phyloP scores from a whole-genome alignment of 176 grass and related monocot genomes.

The Poa annua region DNA sequence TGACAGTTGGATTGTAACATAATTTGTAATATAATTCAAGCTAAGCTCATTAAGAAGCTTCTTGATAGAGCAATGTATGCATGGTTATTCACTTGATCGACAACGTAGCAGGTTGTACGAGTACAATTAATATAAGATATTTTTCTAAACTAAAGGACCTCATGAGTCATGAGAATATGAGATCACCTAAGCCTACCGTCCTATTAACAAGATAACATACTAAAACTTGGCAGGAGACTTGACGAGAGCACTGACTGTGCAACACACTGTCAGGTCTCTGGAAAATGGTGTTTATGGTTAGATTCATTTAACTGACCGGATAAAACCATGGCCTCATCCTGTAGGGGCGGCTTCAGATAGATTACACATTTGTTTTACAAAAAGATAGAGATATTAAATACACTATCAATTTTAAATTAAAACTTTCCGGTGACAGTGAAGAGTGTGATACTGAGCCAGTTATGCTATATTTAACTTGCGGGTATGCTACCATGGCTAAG shows the following conservation, averaged over 20 bases:
- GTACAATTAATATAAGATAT: slow-evolving; percentile 3
- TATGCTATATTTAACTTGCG: neutral
- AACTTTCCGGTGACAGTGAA: neutral
- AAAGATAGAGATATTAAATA: neutral
- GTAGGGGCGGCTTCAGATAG: neutral
- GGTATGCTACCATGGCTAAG: neutral
- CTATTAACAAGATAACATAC: slow-evolving; percentile 4
- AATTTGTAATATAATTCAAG: slow-evolving; percentile 26
- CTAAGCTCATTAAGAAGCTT: neutral
- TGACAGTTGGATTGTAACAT: neutral
- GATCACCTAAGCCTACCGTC: slow-evolving; percentile 40
- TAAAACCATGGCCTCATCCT: neutral
- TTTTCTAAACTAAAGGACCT: slow-evolving; percentile 7
- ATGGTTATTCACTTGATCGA: slow-evolving; percentile 21
- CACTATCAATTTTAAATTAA: slow-evolving; percentile 7
- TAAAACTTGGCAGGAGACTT: slow-evolving; percentile 1
- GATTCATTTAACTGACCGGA: neutral
- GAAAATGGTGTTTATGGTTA: neutral
- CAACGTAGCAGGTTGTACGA: slow-evolving; percentile 15
- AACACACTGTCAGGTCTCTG: neutral
- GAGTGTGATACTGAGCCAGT: neutral
- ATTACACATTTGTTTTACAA: neutral
- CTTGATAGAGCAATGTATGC: neutral
- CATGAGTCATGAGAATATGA: slow-evolving; percentile 13
- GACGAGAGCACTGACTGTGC: neutral